These are phyloP conservation scores for Xerophyta viscosa DNA, from an alignment of 106 monocot genomes.

Conservation along the genomic window DNA sequence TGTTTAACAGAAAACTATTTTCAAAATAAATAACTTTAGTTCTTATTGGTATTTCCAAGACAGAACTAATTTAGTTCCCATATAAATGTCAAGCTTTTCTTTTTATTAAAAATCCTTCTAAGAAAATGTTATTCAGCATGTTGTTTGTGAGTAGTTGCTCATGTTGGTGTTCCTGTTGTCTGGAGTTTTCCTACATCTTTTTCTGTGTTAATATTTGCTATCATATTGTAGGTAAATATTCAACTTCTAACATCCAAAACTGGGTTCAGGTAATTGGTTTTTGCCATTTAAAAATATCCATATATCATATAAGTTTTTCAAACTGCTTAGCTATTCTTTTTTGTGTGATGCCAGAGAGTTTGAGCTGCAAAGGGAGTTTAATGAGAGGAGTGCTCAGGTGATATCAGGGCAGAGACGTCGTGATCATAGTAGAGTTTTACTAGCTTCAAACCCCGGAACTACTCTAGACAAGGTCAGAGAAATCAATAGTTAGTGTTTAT, in stretches of 20 bases:
- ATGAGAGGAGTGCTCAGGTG: conserved; percentile 45
- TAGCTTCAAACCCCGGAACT: conserved; percentile 12
- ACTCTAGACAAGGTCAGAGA: conserved; percentile 30
- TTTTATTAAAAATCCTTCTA: too few species aligned
- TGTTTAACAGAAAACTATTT: not conserved
- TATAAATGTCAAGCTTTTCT: too few species aligned
- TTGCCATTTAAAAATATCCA: not conserved
- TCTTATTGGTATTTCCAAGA: too few species aligned
- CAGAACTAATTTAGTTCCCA: too few species aligned
- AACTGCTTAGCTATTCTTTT: conserved; percentile 3
- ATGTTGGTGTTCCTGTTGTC: not conserved
- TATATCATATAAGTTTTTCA: not conserved
- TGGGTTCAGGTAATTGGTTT: conserved; percentile 81
- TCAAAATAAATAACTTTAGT: not conserved
- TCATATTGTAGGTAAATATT: conserved; percentile 57
- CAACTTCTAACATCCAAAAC: conserved; percentile 97
- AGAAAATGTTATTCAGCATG: too few species aligned
- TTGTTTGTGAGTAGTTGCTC: too few species aligned
- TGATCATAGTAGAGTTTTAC: conserved; percentile 27
- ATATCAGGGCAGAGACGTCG: conserved; percentile 34
- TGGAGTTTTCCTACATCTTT: not conserved
- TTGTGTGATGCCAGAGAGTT: conserved; percentile 67
- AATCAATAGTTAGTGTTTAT: too few species aligned
- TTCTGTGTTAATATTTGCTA: not conserved
- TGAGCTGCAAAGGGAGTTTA: conserved; percentile 85